phyloP scores from a whole-genome alignment of 371 early-diverging fungal species.

The Actinomortierella ambigua region DNA sequence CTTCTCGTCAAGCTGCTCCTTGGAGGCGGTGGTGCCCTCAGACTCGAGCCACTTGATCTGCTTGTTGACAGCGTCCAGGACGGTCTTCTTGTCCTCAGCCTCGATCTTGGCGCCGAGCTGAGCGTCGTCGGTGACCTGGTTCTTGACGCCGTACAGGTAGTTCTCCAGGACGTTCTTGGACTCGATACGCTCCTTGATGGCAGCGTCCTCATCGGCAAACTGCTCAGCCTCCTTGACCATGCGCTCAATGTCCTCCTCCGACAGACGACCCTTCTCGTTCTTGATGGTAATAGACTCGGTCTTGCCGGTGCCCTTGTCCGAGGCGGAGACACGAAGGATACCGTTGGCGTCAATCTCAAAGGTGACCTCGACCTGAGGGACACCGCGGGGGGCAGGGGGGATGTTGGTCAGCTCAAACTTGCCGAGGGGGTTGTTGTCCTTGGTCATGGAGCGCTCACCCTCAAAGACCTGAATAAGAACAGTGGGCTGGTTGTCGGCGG shows the following conservation, averaged over 20 bases:
- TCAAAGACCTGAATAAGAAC: constrained; percentile 97
- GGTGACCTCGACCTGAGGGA: constrained; percentile 91
- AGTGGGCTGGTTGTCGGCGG: constrained; percentile 95
- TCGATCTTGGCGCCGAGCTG: constrained; percentile 69
- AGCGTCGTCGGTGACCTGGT: constrained; percentile 75
- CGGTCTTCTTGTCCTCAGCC: constrained; percentile 58
- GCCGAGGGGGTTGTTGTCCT: constrained; percentile 96
- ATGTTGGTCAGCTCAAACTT: constrained; percentile 88
- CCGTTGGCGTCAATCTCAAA: constrained; percentile 99
- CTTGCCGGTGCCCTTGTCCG: constrained; percentile 93
- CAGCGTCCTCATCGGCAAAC: constrained; percentile 89
- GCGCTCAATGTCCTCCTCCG: constrained; percentile 91
- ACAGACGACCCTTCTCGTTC: constrained; percentile 90
- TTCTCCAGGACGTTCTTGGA: constrained; percentile 94
- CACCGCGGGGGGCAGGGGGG: constrained; percentile 88
- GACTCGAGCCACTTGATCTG: constrained; percentile 61
- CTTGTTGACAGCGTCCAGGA: constrained; percentile 51
- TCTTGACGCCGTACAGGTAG: constrained; percentile 84
- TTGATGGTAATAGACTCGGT: constrained; percentile 95
- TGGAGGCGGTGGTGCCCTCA: constrained; percentile 63
- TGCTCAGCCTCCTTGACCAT: constrained; percentile 93
- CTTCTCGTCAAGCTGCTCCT: constrained; percentile 71
- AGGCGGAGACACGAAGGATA: constrained; percentile 96
- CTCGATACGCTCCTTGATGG: constrained; percentile 80
- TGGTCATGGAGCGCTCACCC: constrained; percentile 94